A percentile compares a stretch with the other conserved stretches of the same genome.
Conservation (phyloP, 169 alveolate genomes). For the Plasmodium ovale region DNA sequence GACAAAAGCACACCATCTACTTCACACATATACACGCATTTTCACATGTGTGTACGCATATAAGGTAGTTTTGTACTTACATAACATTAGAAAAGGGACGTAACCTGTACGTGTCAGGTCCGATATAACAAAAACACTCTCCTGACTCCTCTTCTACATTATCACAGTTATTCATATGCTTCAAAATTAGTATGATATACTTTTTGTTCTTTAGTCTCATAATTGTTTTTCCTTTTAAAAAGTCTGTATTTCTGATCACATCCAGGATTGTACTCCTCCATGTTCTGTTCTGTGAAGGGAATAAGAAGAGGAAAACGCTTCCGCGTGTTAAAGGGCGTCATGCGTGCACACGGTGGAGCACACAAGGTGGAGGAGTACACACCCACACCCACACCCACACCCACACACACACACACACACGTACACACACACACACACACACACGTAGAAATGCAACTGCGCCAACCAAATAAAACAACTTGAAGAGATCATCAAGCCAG, state of each 20-base stretch:
- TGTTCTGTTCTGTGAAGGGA: background rate
- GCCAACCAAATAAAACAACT: constrained; percentile 32
- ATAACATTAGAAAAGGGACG: constrained; percentile 17
- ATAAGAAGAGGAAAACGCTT: background rate
- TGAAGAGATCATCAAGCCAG: constrained; percentile 32
- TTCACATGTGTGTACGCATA: background rate
- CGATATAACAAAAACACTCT: background rate
- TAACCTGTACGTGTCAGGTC: background rate
- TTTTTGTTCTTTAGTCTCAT: constrained; percentile 30
- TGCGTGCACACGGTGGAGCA: too few species aligned
- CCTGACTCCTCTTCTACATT: background rate
- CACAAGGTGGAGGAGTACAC: too few species aligned
- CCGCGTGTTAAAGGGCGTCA: background rate
- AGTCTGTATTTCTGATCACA: constrained; percentile 25
- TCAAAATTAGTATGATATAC: constrained; percentile 30
- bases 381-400: too few species aligned
- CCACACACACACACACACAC: background rate
- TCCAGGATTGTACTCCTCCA: constrained; percentile 34
- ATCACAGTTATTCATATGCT: constrained; percentile 18
- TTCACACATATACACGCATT: background rate
- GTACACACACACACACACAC: background rate
- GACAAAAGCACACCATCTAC: background rate
- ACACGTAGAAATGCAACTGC: background rate
- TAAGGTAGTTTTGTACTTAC: constrained; percentile 1
- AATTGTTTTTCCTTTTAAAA: constrained; percentile 11